A percentile compares a stretch with the other conserved stretches of the same genome.
phyloP scores from a whole-genome alignment of 1,139 yeast species.

The Citeromyces hawaiiensis region DNA sequence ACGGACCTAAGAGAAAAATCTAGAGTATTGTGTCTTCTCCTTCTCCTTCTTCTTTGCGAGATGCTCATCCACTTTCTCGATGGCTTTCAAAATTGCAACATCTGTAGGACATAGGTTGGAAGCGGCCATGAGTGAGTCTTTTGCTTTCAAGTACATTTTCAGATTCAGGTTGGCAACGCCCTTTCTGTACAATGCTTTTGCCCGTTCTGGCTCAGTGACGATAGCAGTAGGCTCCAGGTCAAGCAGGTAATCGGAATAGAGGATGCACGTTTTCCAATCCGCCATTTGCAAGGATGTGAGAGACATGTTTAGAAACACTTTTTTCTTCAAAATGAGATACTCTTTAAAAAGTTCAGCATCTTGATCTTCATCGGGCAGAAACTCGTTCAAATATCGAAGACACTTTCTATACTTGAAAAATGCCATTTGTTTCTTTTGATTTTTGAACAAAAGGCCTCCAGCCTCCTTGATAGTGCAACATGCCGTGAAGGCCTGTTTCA shows the following conservation, averaged over 20 bases:
- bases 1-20: slow-evolving; percentile 26
- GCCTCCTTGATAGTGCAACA: slow-evolving; percentile 46
- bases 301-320: slow-evolving; percentile 47
- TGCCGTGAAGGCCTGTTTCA: slow-evolving; percentile 30
- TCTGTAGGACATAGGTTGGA: slow-evolving; percentile 33
- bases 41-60: slow-evolving; percentile 28
- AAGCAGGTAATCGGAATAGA: slow-evolving; percentile 39
- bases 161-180: slow-evolving; percentile 34
- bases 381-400: slow-evolving; percentile 55
- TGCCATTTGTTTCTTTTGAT: slow-evolving; percentile 35
- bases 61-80: slow-evolving; percentile 23
- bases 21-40: slow-evolving; percentile 42
- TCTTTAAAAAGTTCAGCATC: slow-evolving; percentile 37
- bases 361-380: slow-evolving; percentile 55
- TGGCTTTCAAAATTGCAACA: slow-evolving; percentile 28
- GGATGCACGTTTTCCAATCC: slow-evolving; percentile 29
- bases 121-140: slow-evolving; percentile 32
- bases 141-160: slow-evolving; percentile 36
- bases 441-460: slow-evolving; percentile 46
- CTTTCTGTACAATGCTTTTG: slow-evolving; percentile 50
- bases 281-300: slow-evolving; percentile 34
- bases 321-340: slow-evolving; percentile 41
- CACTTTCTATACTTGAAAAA: slow-evolving; percentile 50
- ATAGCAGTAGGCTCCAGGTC: slow-evolving; percentile 25
- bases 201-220: slow-evolving; percentile 27